These are phyloP conservation scores for Saccharomyces uvarum DNA, from an alignment of 1,139 yeast species.

Conservation along the genomic window DNA sequence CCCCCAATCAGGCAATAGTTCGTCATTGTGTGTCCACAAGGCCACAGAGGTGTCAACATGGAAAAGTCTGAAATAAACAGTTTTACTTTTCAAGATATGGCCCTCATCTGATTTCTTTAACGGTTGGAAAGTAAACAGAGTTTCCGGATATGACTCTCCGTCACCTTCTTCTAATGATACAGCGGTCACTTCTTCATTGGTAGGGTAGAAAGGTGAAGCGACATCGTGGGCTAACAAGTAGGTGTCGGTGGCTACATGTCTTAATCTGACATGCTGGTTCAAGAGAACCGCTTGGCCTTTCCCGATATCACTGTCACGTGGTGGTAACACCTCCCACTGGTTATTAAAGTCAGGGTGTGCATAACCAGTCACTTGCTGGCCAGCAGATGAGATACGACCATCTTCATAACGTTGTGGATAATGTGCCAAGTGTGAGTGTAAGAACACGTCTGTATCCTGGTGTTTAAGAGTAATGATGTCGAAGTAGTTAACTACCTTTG, in stretches of 20 bases:
- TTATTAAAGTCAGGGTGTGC: conserved; percentile 54
- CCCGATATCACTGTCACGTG: conserved; percentile 36
- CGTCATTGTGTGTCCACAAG: conserved; percentile 89
- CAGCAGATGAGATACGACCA: conserved; percentile 90
- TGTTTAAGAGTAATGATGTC: conserved; percentile 74
- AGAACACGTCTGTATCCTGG: conserved; percentile 61
- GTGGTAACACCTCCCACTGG: conserved; percentile 83
- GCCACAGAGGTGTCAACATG: conserved; percentile 88
- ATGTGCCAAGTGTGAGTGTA: conserved; percentile 68
- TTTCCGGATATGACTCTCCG: conserved; percentile 58
- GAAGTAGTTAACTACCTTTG: conserved; percentile 65
- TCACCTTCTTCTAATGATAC: conserved; percentile 43
- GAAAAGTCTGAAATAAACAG: conserved; percentile 57
- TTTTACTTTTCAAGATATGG: conserved; percentile 58
- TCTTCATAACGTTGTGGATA: conserved; percentile 94
- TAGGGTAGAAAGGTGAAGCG: conserved; percentile 87
- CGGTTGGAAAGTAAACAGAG: conserved; percentile 69
- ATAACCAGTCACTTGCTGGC: conserved; percentile 87
- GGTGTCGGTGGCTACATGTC: conserved; percentile 75
- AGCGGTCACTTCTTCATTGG: conserved; percentile 87
- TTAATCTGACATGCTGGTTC: conserved; percentile 68
- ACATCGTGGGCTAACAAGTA: conserved; percentile 86
- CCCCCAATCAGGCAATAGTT: conserved; percentile 88
- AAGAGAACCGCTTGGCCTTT: conserved; percentile 44
- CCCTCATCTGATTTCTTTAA: conserved; percentile 44